Evolutionary conservation across 164 flowering plant genomes (phyloP), one percentile per base, ranked within the genome.

Genomic region (Houttuynia cordata): DNA sequence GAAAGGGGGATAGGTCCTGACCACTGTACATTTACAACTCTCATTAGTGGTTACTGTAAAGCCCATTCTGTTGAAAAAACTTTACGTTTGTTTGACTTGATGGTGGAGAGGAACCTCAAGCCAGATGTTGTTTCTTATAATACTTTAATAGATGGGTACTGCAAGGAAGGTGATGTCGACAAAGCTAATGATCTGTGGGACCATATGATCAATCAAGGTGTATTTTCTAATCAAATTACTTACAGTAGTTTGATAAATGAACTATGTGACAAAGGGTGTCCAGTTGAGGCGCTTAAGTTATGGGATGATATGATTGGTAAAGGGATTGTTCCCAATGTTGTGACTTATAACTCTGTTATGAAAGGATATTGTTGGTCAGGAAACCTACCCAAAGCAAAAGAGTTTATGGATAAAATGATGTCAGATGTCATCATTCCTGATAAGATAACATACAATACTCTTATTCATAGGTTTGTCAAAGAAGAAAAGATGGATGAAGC

Each of bases 251-350:
- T 88, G 51, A 87, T 92, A 1, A 86, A 89, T 70, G 91, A 80
- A 37, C 80, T 74, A 57, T 89, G 89, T 59, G 79, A 62, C 60
- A 68, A 65, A 56, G 88, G 95, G 13, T 56, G 24, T 68, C 63
- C 89, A 3, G 41, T 66, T 21, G 81, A 81, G 64, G 95, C 93
- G 61, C 73, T 87, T 7, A 73, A 67, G 49, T 70, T 87, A 60
- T 92, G 98, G 96, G 87, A 85, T 74, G 89, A 87, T 64, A 92
- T 92, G 96, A 67, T 79, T 45, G 78, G 56, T 55, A 78, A 81
- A 60, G 82, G 86, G 24, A 80, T 91, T 47, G 65, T 74, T 61
- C 92, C 97, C 12, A 82, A 77, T 55, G 66, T 81, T 57, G 75
- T 88, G 45, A 84, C 81, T 65, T 91, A 76, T 57, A 88, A 91